phyloP scores from a whole-genome alignment of 208 protist species.

The Acanthamoeba healyi region DNA sequence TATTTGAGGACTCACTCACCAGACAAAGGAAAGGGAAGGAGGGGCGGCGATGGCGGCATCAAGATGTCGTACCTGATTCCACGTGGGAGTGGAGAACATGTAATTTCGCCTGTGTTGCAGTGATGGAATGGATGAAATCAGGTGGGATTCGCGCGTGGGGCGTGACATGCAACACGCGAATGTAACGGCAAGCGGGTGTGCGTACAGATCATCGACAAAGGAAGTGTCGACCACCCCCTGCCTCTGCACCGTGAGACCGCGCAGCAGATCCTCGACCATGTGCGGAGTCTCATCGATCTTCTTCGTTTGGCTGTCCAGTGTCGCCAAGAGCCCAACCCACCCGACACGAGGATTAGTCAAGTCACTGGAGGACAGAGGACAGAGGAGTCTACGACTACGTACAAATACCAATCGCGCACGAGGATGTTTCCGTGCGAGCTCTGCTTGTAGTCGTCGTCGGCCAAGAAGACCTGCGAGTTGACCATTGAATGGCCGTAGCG shows the following conservation, averaged over 20 bases:
- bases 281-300: not conserved
- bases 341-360: not conserved
- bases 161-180: too few species aligned
- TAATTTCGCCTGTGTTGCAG: conserved; percentile 17
- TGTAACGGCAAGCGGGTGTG: not conserved
- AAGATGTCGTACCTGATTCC: conserved; percentile 31
- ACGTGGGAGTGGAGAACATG: conserved; percentile 69
- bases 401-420: conserved; percentile 68
- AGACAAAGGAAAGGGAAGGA: not conserved
- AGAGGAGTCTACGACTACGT: not conserved
- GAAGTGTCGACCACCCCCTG: conserved; percentile 22
- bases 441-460: not conserved
- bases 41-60: too few species aligned
- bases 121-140: too few species aligned
- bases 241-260: not conserved
- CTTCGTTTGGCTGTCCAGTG: conserved; percentile 21
- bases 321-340: not conserved
- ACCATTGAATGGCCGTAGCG: conserved; percentile 68
- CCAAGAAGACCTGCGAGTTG: conserved; percentile 57
- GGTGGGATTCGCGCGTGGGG: too few species aligned
- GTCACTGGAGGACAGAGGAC: not conserved
- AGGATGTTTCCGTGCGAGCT: not conserved
- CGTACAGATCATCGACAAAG: conserved; percentile 66
- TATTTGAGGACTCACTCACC: too few species aligned
- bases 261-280: conserved; percentile 21